Base-by-base conservation (phyloP, 1,284 basidiomycete species). In the Cutaneotrichosporon mucoides region DNA sequence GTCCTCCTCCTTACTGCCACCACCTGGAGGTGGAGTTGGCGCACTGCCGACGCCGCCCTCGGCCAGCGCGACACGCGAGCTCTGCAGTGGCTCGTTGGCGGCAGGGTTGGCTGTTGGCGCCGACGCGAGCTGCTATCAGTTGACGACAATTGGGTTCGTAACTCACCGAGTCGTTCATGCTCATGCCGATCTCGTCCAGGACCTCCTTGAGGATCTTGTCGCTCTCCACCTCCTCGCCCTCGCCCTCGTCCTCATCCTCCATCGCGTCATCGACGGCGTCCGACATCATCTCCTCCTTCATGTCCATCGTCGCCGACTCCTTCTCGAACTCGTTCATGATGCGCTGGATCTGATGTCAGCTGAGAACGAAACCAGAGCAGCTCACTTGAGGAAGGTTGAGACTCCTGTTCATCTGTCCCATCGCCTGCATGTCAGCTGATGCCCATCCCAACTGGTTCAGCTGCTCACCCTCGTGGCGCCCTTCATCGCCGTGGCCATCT, bases 251-350 rank as follows among this genome's bases (percentile, higher is more conserved):
- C 24, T 92, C 91, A 53, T 91, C 90, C 70, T 96, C 93, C 92
- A 99, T 98, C 42, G 93, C 94, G 72, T 97, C 95, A 79, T 99
- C 96, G 8, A 99, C 89, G 1, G 94, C 90, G 63, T 99, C 96
- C 42, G 89, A 91, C 95, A 99, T 99, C 89, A 99, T 96, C 77
- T 97, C 95, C 79, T 98, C 96, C 79, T 98, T 99, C 96, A 99
- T 99, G 78, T 99, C 95, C 96, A 99, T 99, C 76, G 89, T 90
- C 9, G 89, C 87, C 65, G 88, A 95, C 79, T 99, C 96, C 71
- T 88, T 89, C 81, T 99, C 95, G 68, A 99, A 99, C 52, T 99
- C 95, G 68, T 88, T 90, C 89, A 99, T 93, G 73, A 99, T 98
- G 55, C 86, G 86, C 76, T 94, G 91, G 63, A 99, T 98, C 67